These are phyloP conservation scores for Effrenium voratum DNA, from an alignment of 73 alveolate species.

Conservation along the genomic window DNA sequence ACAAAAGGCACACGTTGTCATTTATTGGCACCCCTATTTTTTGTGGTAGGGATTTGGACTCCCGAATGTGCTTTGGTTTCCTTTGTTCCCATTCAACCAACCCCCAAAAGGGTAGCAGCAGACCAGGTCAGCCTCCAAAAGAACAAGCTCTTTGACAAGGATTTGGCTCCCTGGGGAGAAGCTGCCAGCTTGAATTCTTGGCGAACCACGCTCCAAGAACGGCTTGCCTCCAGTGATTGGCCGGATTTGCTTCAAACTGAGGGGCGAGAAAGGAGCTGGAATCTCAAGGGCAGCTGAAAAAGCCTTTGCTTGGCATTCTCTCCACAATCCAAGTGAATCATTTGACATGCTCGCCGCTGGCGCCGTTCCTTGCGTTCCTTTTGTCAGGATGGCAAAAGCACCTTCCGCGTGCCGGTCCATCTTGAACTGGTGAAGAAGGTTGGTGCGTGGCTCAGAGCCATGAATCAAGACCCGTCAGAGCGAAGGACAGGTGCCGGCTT, in stretches of 20 bases:
- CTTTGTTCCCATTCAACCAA: too few relatives aligned
- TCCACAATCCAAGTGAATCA: not conserved
- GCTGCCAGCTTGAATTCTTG: not conserved
- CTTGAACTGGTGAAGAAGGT: conserved; percentile 77
- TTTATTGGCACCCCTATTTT: too few relatives aligned
- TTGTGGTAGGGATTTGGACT: too few relatives aligned
- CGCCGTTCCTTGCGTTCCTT: not conserved
- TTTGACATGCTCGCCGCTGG: not conserved
- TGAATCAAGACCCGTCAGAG: not conserved
- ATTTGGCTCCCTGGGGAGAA: conserved; percentile 23
- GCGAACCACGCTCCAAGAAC: conserved; percentile 28
- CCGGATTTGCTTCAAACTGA: not conserved
- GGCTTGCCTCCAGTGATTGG: conserved; percentile 37
- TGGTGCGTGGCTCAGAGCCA: not conserved
- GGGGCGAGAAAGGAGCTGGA: not conserved
- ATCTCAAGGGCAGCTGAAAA: not conserved
- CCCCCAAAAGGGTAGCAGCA: too few relatives aligned
- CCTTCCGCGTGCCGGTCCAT: conserved; percentile 69
- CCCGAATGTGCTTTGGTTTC: too few relatives aligned
- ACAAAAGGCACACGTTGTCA: too few relatives aligned
- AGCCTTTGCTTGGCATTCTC: not conserved
- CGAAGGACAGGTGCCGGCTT: too few relatives aligned
- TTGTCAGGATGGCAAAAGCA: conserved; percentile 71
- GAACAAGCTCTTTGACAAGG: too few relatives aligned
- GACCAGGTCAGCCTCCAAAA: too few relatives aligned